A percentile compares a stretch with the other conserved stretches of the same genome.
Conservation (phyloP, 2,329 filamentous ascomycete genomes). For the Colletotrichum kahawae region DNA sequence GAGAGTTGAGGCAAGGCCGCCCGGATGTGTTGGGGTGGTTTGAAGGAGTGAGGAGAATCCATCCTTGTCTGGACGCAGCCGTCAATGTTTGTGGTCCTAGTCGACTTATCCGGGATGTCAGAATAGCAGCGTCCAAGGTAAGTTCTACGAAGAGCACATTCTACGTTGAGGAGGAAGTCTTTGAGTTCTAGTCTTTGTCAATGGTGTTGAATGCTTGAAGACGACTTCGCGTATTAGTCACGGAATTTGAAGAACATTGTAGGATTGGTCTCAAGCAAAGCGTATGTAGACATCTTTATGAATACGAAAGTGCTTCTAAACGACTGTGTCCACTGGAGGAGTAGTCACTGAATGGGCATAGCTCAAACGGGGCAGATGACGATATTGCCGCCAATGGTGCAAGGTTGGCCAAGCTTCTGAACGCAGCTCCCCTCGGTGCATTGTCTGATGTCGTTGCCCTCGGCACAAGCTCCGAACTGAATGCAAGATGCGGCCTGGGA, state of each 20-base stretch:
- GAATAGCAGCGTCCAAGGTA: neutral
- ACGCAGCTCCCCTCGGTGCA: neutral
- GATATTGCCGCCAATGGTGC: neutral
- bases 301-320: neutral
- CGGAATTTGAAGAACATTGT: neutral
- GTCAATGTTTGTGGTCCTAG: neutral
- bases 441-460: neutral
- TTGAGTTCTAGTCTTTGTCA: neutral
- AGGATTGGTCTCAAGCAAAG: neutral
- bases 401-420: neutral
- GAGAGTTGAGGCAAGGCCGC: neutral
- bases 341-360: neutral
- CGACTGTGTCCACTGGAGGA: neutral
- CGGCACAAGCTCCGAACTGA: neutral
- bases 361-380: neutral
- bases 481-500: neutral
- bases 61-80: neutral
- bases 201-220: rapidly evolving
- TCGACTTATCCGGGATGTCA: neutral
- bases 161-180: neutral
- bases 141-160: neutral
- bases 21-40: neutral
- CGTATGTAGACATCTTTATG: rapidly evolving
- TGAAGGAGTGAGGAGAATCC: neutral
- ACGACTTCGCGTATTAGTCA: neutral